Evolutionary conservation across 441 rosid species (phyloP).

Genomic region (Erysimum cheiri): DNA sequence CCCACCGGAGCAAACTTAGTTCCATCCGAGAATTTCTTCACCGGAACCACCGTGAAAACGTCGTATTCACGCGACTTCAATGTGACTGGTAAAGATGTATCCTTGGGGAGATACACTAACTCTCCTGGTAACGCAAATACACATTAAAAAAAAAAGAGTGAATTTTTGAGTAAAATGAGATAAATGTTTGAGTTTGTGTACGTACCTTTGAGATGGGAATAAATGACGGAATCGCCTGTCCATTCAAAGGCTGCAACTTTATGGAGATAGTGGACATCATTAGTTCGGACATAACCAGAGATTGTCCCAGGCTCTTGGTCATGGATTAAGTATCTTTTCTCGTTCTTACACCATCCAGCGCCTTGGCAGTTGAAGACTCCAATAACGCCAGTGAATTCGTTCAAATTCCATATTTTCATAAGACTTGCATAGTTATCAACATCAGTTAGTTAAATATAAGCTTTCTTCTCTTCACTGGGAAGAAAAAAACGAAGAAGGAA

Average conservation of each 20-base stretch:
- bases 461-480: neutral
- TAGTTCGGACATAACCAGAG: conserved; percentile 57
- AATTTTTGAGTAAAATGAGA: neutral
- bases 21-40: conserved; percentile 53
- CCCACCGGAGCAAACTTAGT: conserved; percentile 64
- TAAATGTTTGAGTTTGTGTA: too few relatives aligned
- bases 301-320: conserved; percentile 61
- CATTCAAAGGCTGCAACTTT: conserved; percentile 60
- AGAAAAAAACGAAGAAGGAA: neutral
- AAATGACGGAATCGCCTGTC: conserved; percentile 62
- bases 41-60: conserved; percentile 68
- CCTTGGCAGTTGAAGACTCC: conserved; percentile 88
- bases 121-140: conserved; percentile 53
- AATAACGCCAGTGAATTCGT: conserved; percentile 62
- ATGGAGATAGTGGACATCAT: conserved; percentile 62
- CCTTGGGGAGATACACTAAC: conserved; percentile 60
- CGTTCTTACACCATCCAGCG: conserved; percentile 72
- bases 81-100: conserved; percentile 62
- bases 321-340: conserved; percentile 67
- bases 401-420: conserved; percentile 82
- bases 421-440: conserved; percentile 52
- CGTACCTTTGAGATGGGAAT: conserved; percentile 63
- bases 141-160: neutral
- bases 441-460: neutral
- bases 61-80: conserved; percentile 62